phyloP scores from a whole-genome alignment of 257 asterid genomes.

The Verbascum thapsus region DNA sequence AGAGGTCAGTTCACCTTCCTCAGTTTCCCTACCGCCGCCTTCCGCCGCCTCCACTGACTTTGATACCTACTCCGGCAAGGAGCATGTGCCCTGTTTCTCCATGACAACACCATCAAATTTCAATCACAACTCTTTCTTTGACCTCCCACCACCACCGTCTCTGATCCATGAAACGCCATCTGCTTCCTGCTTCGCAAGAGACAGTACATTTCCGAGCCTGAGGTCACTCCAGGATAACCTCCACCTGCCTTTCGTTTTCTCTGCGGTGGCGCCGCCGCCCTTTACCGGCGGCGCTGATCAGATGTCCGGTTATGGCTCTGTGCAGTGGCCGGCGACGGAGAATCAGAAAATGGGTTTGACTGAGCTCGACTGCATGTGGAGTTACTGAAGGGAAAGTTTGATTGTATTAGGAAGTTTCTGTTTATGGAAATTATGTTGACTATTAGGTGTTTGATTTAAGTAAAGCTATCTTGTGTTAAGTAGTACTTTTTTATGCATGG shows the following conservation, averaged over 20 bases:
- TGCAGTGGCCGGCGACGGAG: slow-evolving; percentile 56
- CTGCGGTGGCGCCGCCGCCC: slow-evolving; percentile 38
- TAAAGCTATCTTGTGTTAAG: neutral
- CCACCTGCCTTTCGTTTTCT: slow-evolving; percentile 53
- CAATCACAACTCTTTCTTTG: slow-evolving; percentile 47
- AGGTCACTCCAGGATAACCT: slow-evolving; percentile 70
- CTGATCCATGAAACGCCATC: slow-evolving; percentile 27
- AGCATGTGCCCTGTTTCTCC: slow-evolving; percentile 99
- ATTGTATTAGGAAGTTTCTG: no score
- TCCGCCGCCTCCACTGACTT: slow-evolving; percentile 56
- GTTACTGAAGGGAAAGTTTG: slow-evolving; percentile 35
- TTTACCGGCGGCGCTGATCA: no score
- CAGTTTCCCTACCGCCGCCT: slow-evolving; percentile 76
- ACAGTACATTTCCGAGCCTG: slow-evolving; percentile 51
- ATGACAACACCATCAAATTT: slow-evolving; percentile 40
- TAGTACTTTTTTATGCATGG: neutral
- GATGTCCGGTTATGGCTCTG: slow-evolving; percentile 35
- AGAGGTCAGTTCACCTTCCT: slow-evolving; percentile 72
- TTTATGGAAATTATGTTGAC: neutral
- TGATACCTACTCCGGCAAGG: slow-evolving; percentile 55
- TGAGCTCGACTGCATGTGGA: slow-evolving; percentile 92
- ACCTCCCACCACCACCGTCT: slow-evolving; percentile 38
- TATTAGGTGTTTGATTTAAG: neutral
- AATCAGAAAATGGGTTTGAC: slow-evolving; percentile 48
- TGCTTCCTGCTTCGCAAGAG: slow-evolving; percentile 40